Evolutionary conservation across 177 flowering plant species (phyloP), one percentile per base, ranked within the genome.

Genomic region (Vitis hybrid): DNA sequence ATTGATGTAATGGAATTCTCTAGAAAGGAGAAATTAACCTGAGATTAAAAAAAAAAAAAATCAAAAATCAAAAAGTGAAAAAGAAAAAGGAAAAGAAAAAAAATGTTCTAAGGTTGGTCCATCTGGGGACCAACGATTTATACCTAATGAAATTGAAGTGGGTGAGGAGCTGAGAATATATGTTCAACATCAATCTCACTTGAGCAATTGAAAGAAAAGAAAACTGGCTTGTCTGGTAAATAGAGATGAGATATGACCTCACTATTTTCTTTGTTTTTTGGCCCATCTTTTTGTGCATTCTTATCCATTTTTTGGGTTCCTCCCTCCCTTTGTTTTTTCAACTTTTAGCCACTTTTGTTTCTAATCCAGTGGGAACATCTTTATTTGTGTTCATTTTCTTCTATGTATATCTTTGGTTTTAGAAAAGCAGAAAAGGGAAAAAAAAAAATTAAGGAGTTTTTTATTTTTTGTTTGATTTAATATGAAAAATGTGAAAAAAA

Each of bases 121-220:
- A 16, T 67, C n/a, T 56, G n/a, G 16, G 61, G 61, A 57, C 62
- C 62, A 67, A 57, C 70, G 18, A 29, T 45, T 1, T 14, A 22
- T 52, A 26, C 8, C 3, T 1, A 65, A 55, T 51, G 48, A 26
- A 66, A 15, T 10, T 13, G 14, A 15, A 1, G 19, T 65, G 58
- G 19, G 51, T 3, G 3, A 13, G 19, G 22, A 1, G 7, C 33
- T 26, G 15, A 51, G 55, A 68, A 68, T 48, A 74, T 69, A 74
- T 69, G 51, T 69, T 74, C 77, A 69, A 64, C 68, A 5, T 68
- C 58, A n/a, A 56, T 73, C 71, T 73, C 75, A 73, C 72, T 56
- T 50, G 2, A 1, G 10, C 8, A 64, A n/a, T 61, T 64, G 69
- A 59, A 69, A 69, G 6, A 39, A 39, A 39, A 39, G 45, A 39